Base-by-base conservation (phyloP, 148 eudicot genomes). In the Persicaria maculosa region DNA sequence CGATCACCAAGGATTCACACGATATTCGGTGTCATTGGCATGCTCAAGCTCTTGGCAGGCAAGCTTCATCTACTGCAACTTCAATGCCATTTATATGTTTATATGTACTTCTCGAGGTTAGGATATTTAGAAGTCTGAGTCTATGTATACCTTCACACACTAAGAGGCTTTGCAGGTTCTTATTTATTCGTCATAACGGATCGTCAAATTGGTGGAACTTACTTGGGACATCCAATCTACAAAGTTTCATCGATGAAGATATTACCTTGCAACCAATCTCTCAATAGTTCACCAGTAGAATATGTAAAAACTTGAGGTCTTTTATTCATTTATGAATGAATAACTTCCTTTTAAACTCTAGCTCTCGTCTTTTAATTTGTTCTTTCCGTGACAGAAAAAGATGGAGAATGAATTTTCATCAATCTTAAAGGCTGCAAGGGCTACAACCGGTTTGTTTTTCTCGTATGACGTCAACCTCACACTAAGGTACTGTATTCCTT, bases 401-500 rank as follows among this genome's bases (percentile, higher is more conserved):
- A 87, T 90, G 97, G 99, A 95, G 79, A 80, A 85, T 9, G 96
- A 92, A 76, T 92, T 90, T 83, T 88, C 86, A 50, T 77, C 81
- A 48, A 85, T 95, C 75, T 80, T 95, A 55, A 85, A 74, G 83
- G 77, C 87, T 73, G 97, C 94, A 59, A 91, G 92, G 84, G 85
- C 45, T 71, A 87, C 96, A 69, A 80, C 85, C 65, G 97, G 97
- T 71, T 82, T 95, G 58, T 92, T 84, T 85, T 92, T 88, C 82
- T 95, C 99, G 6, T 95, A 95, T 81, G 92, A 92, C 81, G 87
- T 82, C 85, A 95, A 95, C 81, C 81, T 95, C 57, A 95, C 97
- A n/a, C 81, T 92, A 70, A 92, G 99, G 99, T 92, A 84, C 77
- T 19, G 43, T 50, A 61, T 78, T 59, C 65, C 67, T 71, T 31